Conservation (phyloP, 2,329 filamentous ascomycete species). For the Aspergillus eucalypticola region DNA sequence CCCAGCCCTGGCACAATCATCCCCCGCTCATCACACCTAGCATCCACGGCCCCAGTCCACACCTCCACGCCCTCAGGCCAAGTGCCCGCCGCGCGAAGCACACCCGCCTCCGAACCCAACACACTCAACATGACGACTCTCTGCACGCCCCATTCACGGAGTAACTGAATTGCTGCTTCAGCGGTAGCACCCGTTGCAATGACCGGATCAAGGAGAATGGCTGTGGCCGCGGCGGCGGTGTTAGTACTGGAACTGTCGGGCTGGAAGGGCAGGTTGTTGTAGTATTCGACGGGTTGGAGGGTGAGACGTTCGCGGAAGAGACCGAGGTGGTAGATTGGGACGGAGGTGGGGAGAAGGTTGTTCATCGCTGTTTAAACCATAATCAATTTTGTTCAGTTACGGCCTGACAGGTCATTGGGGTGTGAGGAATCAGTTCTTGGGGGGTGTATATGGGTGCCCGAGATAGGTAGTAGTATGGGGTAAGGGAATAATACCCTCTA, state of each 20-base stretch:
- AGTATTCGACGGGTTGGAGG: constrained; percentile 90
- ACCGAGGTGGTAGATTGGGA: constrained; percentile 88
- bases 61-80: constrained; percentile 67
- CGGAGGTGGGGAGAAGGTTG: constrained; percentile 74
- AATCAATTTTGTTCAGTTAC: background rate
- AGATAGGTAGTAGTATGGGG: background rate
- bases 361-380: constrained; percentile 59
- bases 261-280: constrained; percentile 87
- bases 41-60: constrained; percentile 80
- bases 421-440: background rate
- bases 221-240: constrained; percentile 59
- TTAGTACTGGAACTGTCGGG: constrained; percentile 38
- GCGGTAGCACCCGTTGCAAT: constrained; percentile 93
- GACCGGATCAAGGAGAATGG: constrained; percentile 85
- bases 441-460: background rate
- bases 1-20: constrained; percentile 91
- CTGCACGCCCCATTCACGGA: constrained; percentile 89
- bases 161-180: constrained; percentile 82
- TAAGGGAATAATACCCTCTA: constrained; percentile 62
- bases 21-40: constrained; percentile 68
- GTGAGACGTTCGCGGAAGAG: constrained; percentile 89
- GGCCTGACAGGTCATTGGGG: background rate
- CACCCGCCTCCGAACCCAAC: constrained; percentile 70
- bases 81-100: constrained; percentile 69
- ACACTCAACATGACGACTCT: constrained; percentile 75